A percentile compares a stretch with the other conserved stretches of the same genome.
Evolutionary conservation across 192 early-diverging fungal genomes (phyloP).

Genomic region (Podochytrium sp.): DNA sequence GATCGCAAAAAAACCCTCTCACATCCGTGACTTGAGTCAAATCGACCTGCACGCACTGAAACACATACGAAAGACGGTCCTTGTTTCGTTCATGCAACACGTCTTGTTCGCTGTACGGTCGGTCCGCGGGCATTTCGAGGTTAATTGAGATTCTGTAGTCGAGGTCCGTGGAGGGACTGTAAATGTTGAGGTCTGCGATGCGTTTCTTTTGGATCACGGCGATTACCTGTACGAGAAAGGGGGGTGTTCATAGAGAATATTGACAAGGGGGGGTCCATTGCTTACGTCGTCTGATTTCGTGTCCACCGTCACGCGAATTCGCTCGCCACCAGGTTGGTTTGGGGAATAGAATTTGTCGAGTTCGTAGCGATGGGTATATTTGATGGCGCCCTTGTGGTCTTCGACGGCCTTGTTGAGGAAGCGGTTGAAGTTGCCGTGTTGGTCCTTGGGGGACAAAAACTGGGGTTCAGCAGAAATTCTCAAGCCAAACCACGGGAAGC

Average conservation of each 20-base stretch:
- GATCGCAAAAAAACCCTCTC: conserved; percentile 36
- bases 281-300: conserved; percentile 39
- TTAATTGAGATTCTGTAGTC: conserved; percentile 90
- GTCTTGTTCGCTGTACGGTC: conserved; percentile 39
- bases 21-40: conserved; percentile 78
- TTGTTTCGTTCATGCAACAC: conserved; percentile 72
- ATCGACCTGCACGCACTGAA: conserved; percentile 84
- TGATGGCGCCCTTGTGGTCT: conserved; percentile 43
- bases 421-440: conserved; percentile 85
- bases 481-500: too few relatives aligned
- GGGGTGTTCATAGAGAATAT: background rate
- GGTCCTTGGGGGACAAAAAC: conserved; percentile 56
- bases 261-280: background rate
- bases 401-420: conserved; percentile 75
- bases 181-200: conserved; percentile 85
- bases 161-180: conserved; percentile 74
- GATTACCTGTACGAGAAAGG: conserved; percentile 21
- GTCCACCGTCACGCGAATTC: conserved; percentile 38
- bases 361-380: conserved; percentile 77
- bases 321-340: background rate
- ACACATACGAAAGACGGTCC: conserved; percentile 85
- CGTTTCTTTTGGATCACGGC: conserved; percentile 70
- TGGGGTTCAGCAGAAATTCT: too few relatives aligned
- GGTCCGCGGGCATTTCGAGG: conserved; percentile 65
- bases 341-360: conserved; percentile 63